Evolutionary conservation across 108 stramenopile species (phyloP), one percentile per base, ranked within the genome.

Genomic region (Conticribra weissflogii): DNA sequence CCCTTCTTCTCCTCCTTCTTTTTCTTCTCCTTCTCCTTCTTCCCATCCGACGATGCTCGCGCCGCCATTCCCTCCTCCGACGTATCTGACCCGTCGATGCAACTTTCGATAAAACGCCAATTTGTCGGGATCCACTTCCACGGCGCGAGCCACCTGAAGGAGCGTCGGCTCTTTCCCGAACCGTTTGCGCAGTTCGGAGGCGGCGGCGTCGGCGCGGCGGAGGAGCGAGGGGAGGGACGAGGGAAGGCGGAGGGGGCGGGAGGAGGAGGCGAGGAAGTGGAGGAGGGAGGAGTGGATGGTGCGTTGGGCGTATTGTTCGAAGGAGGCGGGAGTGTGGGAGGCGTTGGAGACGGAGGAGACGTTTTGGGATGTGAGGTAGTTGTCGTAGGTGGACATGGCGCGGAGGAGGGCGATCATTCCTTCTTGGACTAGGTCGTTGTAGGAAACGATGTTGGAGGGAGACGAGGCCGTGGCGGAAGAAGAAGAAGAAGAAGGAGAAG

Each of bases 351-450:
- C 12, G 36, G 5, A 9, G 36, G 36, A 9, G 36, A 12, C 59
- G n/a, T 7, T 44, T 21, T 58, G 24, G 66, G 58, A 66, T 74
- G 34, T 41, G 36, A 9, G 30, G 59, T 59, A 66, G 21, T 28
- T 66, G 25, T 17, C 28, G 46, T 55, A 71, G 36, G 55, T 76
- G 50, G 73, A 85, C 68, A 84, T 82, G 66, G 85, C 78, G 25
- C 71, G 66, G 54, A 88, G 73, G 22, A 88, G 54, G 0, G 85
- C 85, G 23, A 86, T 72, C 58, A 88, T 72, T 9, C 88, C 88
- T 59, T 88, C 88, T 64, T 88, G 88, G 50, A 86, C 72, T 53
- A 86, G 55, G 52, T 88, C 88, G 21, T 49, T 58, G 60, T 79
- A 77, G n/a, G 77, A 76, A 36, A 64, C 19, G 16, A 58, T 36